Evolutionary conservation across 495 filamentous ascomycete species (phyloP).

Genomic region (Aspergillus taichungensis): DNA sequence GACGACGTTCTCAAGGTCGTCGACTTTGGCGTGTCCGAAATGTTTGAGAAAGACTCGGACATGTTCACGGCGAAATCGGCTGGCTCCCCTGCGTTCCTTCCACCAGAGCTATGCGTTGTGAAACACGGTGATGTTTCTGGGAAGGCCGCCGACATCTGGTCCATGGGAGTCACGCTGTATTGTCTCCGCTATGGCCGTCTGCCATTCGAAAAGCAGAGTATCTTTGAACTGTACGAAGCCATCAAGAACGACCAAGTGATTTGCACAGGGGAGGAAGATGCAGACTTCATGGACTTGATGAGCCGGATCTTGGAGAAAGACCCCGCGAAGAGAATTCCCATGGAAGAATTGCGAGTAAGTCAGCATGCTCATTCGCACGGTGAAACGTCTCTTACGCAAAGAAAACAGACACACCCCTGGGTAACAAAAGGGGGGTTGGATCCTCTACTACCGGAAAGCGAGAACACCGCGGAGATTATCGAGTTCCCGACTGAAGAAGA

Average conservation of each 20-base stretch:
- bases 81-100: conserved; percentile 90
- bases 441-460: conserved; percentile 67
- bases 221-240: conserved; percentile 82
- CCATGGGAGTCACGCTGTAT: conserved; percentile 94
- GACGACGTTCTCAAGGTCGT: conserved; percentile 94
- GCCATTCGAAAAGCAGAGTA: conserved; percentile 68
- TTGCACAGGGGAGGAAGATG: conserved; percentile 38
- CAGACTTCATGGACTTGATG: conserved; percentile 61
- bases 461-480: conserved; percentile 77
- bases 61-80: conserved; percentile 95
- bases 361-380: neutral
- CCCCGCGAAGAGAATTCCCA: conserved; percentile 67
- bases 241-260: conserved; percentile 59
- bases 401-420: conserved; percentile 77
- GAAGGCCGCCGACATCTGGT: conserved; percentile 92
- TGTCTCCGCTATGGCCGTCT: conserved; percentile 83
- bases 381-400: conserved; percentile 6
- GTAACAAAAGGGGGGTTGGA: conserved; percentile 78
- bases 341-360: conserved; percentile 72
- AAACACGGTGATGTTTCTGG: conserved; percentile 86
- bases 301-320: conserved; percentile 64
- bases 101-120: conserved; percentile 83
- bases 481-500: conserved; percentile 80
- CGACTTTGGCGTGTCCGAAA: conserved; percentile 97
- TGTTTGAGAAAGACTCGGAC: conserved; percentile 82